Conservation (phyloP, 2,329 filamentous ascomycete genomes). For the Passalora sequoiae region DNA sequence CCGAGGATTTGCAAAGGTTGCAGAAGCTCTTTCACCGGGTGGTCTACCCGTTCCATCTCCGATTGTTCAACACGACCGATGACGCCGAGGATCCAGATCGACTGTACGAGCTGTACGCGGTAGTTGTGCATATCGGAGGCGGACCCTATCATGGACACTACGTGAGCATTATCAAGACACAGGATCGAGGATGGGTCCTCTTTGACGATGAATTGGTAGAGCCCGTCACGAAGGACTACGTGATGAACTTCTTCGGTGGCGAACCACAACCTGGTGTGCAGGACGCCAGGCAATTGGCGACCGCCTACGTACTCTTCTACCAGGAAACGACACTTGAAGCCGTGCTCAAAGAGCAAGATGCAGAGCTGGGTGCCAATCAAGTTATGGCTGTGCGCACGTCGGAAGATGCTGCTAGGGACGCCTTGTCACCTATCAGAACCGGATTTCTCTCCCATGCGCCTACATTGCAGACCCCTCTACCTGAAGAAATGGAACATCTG, state of each 20-base stretch:
- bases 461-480: slow-evolving; percentile 38
- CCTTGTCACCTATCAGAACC: slow-evolving; percentile 20
- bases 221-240: slow-evolving; percentile 92
- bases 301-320: slow-evolving; percentile 96
- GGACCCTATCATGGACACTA: slow-evolving; percentile 98
- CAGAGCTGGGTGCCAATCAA: slow-evolving; percentile 58
- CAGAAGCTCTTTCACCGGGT: slow-evolving; percentile 97
- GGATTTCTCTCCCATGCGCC: slow-evolving; percentile 29
- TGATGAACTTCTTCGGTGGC: slow-evolving; percentile 95
- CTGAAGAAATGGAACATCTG: slow-evolving; percentile 47
- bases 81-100: slow-evolving; percentile 90
- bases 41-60: slow-evolving; percentile 92
- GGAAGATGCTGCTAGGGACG: slow-evolving; percentile 28
- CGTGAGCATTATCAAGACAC: slow-evolving; percentile 94
- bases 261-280: slow-evolving; percentile 45
- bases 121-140: slow-evolving; percentile 94
- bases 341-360: slow-evolving; percentile 72
- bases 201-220: slow-evolving; percentile 99
- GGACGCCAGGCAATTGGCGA: slow-evolving; percentile 64
- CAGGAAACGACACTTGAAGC: slow-evolving; percentile 76
- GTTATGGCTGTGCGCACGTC: slow-evolving; percentile 33
- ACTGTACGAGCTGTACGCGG: slow-evolving; percentile 92
- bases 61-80: slow-evolving; percentile 95
- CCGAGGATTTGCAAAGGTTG: slow-evolving; percentile 84
- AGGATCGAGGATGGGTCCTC: slow-evolving; percentile 89